Evolutionary conservation across 352 stramenopile species (phyloP).

Genomic region (Blastocystis sp.): DNA sequence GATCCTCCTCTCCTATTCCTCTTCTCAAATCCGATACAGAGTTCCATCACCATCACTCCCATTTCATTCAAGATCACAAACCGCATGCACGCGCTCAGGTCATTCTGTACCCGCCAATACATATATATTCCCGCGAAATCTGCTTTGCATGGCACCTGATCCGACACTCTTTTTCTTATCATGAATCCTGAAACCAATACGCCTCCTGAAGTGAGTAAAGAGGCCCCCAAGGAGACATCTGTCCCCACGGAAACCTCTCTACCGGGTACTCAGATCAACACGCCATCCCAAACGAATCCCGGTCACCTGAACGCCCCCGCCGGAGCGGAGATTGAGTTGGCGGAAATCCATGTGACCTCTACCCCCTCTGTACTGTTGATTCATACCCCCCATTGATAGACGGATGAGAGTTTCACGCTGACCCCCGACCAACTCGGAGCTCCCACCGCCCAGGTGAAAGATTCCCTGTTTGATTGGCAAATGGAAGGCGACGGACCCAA

Average conservation of each 20-base stretch:
- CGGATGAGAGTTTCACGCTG: neutral
- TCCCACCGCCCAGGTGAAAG: slow-evolving; percentile 43
- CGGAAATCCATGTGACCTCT: neutral
- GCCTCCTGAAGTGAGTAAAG: neutral
- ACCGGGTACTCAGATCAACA: too few relatives aligned
- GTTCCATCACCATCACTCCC: too few relatives aligned
- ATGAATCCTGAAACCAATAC: neutral
- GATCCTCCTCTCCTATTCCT: too few relatives aligned
- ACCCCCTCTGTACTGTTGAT: neutral
- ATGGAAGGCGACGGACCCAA: slow-evolving; percentile 38
- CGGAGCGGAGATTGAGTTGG: neutral
- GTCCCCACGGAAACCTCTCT: too few relatives aligned
- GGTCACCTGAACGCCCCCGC: neutral
- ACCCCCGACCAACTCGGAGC: slow-evolving; percentile 35
- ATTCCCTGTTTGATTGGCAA: slow-evolving; percentile 56
- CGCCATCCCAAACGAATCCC: too few relatives aligned
- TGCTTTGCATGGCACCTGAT: neutral
- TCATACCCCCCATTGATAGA: neutral
- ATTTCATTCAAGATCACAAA: too few relatives aligned
- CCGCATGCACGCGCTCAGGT: too few relatives aligned
- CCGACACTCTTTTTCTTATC: neutral
- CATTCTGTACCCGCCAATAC: neutral
- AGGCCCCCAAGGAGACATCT: too few relatives aligned
- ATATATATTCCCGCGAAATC: neutral
- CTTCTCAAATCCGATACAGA: too few relatives aligned